Conservation (phyloP, 2,329 filamentous ascomycete species). For the Nigrospora oryzae region DNA sequence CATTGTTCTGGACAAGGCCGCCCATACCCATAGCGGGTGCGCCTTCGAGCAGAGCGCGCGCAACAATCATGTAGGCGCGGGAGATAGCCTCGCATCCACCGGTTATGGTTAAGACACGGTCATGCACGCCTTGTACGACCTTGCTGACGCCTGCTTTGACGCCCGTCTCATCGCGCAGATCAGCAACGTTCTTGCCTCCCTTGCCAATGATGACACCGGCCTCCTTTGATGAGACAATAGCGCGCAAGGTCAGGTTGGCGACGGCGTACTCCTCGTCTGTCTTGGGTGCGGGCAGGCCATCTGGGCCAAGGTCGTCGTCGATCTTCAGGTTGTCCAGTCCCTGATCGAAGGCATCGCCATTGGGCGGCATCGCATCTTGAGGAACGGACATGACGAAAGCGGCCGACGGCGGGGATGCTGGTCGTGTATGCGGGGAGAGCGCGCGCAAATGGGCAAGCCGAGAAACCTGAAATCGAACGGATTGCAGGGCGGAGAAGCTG, state of each 20-base stretch:
- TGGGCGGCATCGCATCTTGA: conserved; percentile 49
- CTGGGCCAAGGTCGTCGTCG: conserved; percentile 57
- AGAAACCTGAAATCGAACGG: too few species aligned
- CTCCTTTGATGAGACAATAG: conserved; percentile 98
- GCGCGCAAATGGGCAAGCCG: too few species aligned
- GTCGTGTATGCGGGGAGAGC: neutral
- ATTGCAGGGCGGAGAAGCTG: too few species aligned
- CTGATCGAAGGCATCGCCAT: conserved; percentile 54
- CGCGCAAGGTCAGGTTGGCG: conserved; percentile 85
- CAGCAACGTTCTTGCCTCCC: conserved; percentile 95
- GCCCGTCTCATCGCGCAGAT: conserved; percentile 92
- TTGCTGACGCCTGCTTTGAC: conserved; percentile 98
- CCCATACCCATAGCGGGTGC: conserved; percentile 96
- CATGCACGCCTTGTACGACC: conserved; percentile 93
- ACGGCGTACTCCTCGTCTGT: conserved; percentile 96
- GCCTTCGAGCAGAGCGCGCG: conserved; percentile 83
- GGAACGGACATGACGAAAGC: conserved; percentile 47
- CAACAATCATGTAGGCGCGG: conserved; percentile 88
- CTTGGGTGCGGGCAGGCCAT: conserved; percentile 75
- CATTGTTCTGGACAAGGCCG: conserved; percentile 75
- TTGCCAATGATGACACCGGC: conserved; percentile 99
- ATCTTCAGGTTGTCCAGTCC: conserved; percentile 58
- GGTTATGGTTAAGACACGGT: conserved; percentile 92
- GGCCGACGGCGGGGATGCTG: neutral
- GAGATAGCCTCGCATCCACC: conserved; percentile 82